Base-by-base conservation (phyloP, 2,329 filamentous ascomycete genomes). In the Westerdykella aurantiaca region DNA sequence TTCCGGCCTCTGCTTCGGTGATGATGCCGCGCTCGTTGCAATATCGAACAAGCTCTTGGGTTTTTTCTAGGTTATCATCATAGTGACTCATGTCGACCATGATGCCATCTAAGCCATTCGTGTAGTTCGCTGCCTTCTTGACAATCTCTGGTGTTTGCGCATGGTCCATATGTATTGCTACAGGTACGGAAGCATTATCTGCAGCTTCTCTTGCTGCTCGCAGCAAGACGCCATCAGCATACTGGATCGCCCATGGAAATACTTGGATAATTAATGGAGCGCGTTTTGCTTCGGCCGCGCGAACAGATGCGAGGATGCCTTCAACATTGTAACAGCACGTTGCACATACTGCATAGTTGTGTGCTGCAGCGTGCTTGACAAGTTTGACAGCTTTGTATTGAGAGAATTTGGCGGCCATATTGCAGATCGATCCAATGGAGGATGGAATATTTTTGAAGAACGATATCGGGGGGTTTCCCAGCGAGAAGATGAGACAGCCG, bases 11-110 rank as follows among this genome's bases (percentile, higher is more conserved):
- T 0, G 82, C 83, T 58, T 86, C 83, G 0, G 82, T 81, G 4
- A 80, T 77, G 47, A 86, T 85, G 1, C 80, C 80, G 18, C 75
- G 71, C 42, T 68, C 77, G 57, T 85, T 77, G 55, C 82, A 84
- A 53, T 82, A 79, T 22, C 67, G 69, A 0, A 80, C 79, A 38
- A 86, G 65, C 45, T 82, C 75, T 39, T 70, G 70, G 12, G 83
- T 86, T 56, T 78, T 73, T 6, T 73, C 70, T 22, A 88, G 68
- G 55, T 87, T 87, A 66, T 86, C 82, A 52, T 85, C 82, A 54
- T 83, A 80, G 61, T 86, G 83, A 44, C 75, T 80, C 82, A 87
- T 87, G 61, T 88, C 84, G 0, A 87, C 79, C 83, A 88, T 87
- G 60, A 88, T 86, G 49, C 76, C 79, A 64, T 87, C 83, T 53